Evolutionary conservation across 108 stramenopile species (phyloP).

Genomic region (Cyclotella kingstonii): DNA sequence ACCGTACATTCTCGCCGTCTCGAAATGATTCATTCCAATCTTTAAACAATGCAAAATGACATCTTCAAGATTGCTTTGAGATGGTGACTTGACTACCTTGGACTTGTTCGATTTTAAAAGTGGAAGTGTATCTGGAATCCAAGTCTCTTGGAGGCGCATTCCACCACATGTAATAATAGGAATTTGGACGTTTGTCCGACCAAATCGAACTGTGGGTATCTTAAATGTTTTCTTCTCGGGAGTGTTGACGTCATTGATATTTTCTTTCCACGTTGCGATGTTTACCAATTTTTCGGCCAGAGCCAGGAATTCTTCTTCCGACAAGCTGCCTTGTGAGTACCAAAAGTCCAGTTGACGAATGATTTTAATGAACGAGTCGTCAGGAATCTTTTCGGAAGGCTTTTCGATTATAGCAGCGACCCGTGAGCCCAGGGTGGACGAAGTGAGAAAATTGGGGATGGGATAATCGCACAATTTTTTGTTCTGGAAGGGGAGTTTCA

Average conservation of each 20-base stretch:
- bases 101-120: conserved; percentile 34
- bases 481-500: not conserved
- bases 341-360: conserved; percentile 57
- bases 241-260: conserved; percentile 2
- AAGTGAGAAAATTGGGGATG: conserved; percentile 23
- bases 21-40: conserved; percentile 77
- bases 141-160: conserved; percentile 53
- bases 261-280: conserved; percentile 39
- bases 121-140: conserved; percentile 57
- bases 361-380: conserved; percentile 56
- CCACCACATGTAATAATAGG: conserved; percentile 76
- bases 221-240: conserved; percentile 17
- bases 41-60: conserved; percentile 44
- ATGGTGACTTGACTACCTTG: conserved; percentile 36
- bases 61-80: conserved; percentile 51
- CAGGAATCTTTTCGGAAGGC: conserved; percentile 31
- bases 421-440: conserved; percentile 20
- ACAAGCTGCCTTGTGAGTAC: conserved; percentile 23
- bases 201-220: conserved; percentile 63
- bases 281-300: conserved; percentile 29
- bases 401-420: conserved; percentile 30
- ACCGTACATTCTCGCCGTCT: conserved; percentile 73
- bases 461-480: conserved; percentile 8
- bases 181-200: conserved; percentile 67
- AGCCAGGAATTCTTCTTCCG: conserved; percentile 26